These are phyloP conservation scores for Mrakia gelida DNA, from an alignment of 768 basidiomycete genomes.

Conservation along the genomic window DNA sequence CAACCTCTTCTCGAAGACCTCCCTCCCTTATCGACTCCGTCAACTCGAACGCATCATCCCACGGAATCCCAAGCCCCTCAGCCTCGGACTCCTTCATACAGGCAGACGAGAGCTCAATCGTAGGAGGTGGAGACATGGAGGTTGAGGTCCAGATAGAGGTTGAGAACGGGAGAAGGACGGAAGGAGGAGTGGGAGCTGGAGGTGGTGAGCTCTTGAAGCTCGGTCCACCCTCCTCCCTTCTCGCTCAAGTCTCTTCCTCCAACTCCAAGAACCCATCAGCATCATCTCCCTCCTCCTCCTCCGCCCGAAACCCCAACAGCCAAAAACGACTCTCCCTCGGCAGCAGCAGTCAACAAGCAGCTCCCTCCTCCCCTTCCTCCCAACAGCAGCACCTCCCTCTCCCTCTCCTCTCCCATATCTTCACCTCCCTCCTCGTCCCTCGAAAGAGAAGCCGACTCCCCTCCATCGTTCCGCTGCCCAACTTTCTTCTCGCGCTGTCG, in stretches of 20 bases:
- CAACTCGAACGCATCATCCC: background rate
- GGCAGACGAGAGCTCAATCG: background rate
- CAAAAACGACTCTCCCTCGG: background rate
- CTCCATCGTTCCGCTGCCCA: constrained; percentile 9
- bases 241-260: background rate
- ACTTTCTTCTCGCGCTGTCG: constrained; percentile 1
- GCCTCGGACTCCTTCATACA: background rate
- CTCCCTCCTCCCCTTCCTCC: background rate
- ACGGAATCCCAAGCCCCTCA: background rate
- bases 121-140: background rate
- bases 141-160: background rate
- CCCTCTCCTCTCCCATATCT: constrained; percentile 7
- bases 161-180: background rate
- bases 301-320: background rate
- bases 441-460: background rate
- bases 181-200: background rate
- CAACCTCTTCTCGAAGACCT: background rate
- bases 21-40: background rate
- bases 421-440: constrained; percentile 11
- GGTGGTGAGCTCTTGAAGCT: background rate
- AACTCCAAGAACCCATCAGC: background rate
- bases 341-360: too few relatives aligned
- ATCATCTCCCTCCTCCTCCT: background rate
- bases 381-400: constrained; percentile 2
- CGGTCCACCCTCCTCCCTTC: constrained; percentile 1